Evolutionary conservation across 169 alveolate genomes (phyloP), one percentile per base, ranked within the genome.

Genomic region (Plasmodium knowlesi): DNA sequence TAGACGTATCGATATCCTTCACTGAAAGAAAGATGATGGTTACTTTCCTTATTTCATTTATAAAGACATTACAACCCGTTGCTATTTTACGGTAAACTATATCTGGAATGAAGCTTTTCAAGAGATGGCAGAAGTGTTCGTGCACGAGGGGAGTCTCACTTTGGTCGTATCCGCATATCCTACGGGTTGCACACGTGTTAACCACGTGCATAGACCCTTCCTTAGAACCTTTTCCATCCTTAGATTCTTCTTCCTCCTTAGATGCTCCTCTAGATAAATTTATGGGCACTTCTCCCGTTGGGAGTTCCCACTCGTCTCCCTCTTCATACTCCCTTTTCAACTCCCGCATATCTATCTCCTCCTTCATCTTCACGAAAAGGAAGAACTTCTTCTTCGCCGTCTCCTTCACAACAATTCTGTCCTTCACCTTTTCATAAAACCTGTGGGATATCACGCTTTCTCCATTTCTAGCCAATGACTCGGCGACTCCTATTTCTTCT

Each of bases 11-110:
- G 25, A 95, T 78, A 37, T 96, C 97, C 37, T 94, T 94, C 19
- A 96, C 97, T 9, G 97, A 96, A 16, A 96, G 95, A 83, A 97
- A 97, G 5, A 97, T 90, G 3, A 97, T 95, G 0, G 97, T 95
- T 10, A 97, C 84, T 54, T 96, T 95, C 19, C 98, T 91, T 57
- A 96, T 97, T 88, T 97, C 98, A 79, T 97, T 97, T 82, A 95
- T 80, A 95, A 96, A 96, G 3, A 96, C 92, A 72, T 95, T 96
- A 67, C 95, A 96, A 6, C 98, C 97, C 8, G 95, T 82, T 10
- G 96, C 80, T 14, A 97, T 81, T 43, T 96, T 90, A 34, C 93
- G 76, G 83, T 93, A 97, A 10, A 97, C 97, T 70, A 96, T 96
- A 16, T 95, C 96, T 1, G 98, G 98, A 83, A 97, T 95, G 80